These are phyloP conservation scores for Acacia acuminata DNA, from an alignment of 306 rosid genomes.

Conservation along the genomic window DNA sequence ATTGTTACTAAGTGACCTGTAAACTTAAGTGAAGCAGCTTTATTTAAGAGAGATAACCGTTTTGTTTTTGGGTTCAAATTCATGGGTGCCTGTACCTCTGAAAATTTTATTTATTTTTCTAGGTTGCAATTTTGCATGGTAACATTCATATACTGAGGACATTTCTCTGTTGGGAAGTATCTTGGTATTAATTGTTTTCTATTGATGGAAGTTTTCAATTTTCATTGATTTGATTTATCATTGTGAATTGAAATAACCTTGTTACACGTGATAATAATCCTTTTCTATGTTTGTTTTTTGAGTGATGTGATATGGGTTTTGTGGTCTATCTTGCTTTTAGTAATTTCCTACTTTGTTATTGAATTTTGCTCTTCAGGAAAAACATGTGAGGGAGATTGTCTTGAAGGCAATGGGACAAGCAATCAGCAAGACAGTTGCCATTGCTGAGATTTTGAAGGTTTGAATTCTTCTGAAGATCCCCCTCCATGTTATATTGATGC, in stretches of 20 bases:
- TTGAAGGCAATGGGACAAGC: conserved; percentile 99
- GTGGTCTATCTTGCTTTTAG: background rate
- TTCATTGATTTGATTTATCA: background rate
- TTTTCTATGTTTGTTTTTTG: background rate
- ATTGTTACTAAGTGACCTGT: background rate
- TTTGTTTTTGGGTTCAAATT: background rate
- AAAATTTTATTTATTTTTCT: background rate
- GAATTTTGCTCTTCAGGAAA: conserved; percentile 62
- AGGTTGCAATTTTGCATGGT: background rate
- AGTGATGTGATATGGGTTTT: background rate
- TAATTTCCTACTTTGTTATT: conserved; percentile 2
- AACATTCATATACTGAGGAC: background rate
- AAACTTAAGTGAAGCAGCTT: background rate
- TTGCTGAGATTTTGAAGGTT: conserved; percentile 93
- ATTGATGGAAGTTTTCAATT: background rate
- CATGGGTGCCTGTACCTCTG: background rate
- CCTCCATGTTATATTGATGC: background rate
- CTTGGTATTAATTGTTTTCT: background rate
- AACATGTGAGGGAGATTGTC: conserved; percentile 75
- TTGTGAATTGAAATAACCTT: background rate
- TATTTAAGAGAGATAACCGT: background rate
- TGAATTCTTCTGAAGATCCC: conserved; percentile 13
- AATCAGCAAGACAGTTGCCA: conserved; percentile 94
- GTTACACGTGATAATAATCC: background rate
- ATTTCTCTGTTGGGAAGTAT: background rate